Conservation (phyloP, 1,139 yeast genomes). For the Scheffersomyces titani region DNA sequence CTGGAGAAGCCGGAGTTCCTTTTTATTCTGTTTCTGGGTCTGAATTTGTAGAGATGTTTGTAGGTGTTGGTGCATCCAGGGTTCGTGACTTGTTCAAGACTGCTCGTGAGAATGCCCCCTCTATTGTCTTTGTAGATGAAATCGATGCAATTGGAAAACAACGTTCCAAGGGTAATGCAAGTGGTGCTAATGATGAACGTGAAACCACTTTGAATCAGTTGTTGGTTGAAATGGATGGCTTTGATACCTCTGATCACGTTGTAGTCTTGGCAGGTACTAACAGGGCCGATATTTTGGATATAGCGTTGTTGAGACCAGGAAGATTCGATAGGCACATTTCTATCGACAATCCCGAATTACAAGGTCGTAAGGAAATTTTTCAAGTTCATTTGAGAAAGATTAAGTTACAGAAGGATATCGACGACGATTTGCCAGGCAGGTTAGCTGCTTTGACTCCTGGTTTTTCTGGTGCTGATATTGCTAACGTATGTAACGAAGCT, state of each 20-base stretch:
- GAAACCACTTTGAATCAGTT: slow-evolving; percentile 95
- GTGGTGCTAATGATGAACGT: slow-evolving; percentile 93
- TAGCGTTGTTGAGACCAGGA: slow-evolving; percentile 94
- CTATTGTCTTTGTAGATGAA: slow-evolving; percentile 93
- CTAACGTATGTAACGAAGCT: slow-evolving; percentile 95
- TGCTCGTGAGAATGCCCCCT: slow-evolving; percentile 91
- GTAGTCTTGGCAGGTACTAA: slow-evolving; percentile 98
- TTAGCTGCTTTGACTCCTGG: slow-evolving; percentile 97
- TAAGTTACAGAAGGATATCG: slow-evolving; percentile 48
- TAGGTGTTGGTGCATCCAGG: slow-evolving; percentile 97
- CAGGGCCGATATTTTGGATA: slow-evolving; percentile 89
- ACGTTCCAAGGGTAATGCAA: slow-evolving; percentile 79
- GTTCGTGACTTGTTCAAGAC: slow-evolving; percentile 92
- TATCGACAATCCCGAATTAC: slow-evolving; percentile 89
- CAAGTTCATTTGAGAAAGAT: slow-evolving; percentile 78
- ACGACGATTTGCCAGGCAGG: slow-evolving; percentile 69
- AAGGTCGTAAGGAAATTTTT: slow-evolving; percentile 91
- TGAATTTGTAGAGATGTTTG: slow-evolving; percentile 98
- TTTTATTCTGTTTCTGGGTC: slow-evolving; percentile 94
- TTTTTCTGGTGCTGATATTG: slow-evolving; percentile 97
- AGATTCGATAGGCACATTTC: slow-evolving; percentile 93
- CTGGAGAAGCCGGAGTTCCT: slow-evolving; percentile 98
- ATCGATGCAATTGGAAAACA: slow-evolving; percentile 98
- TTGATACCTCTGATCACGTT: slow-evolving; percentile 84
- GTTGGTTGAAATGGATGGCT: slow-evolving; percentile 98